A percentile compares a stretch with the other conserved stretches of the same genome.
Evolutionary conservation across 192 early-diverging fungal genomes (phyloP).

Genomic region (Coemansia sp.): DNA sequence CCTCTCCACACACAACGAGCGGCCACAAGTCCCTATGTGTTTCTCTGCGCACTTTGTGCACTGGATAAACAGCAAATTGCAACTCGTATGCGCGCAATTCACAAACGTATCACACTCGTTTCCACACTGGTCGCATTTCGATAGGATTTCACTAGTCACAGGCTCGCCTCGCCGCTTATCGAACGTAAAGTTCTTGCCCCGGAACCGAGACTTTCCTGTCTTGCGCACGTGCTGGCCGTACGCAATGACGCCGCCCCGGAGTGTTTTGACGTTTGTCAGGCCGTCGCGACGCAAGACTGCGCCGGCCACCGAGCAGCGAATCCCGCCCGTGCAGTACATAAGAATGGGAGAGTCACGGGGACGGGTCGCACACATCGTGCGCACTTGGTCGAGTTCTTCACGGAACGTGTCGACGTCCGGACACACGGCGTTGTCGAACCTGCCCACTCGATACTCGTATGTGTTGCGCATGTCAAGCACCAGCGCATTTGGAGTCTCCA

Average conservation of each 20-base stretch:
- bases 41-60: constrained; percentile 59
- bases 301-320: constrained; percentile 78
- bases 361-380: constrained; percentile 56
- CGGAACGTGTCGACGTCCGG: constrained; percentile 74
- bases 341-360: constrained; percentile 63
- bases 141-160: constrained; percentile 62
- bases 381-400: constrained; percentile 66
- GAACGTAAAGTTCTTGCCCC: constrained; percentile 81
- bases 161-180: constrained; percentile 73
- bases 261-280: constrained; percentile 65
- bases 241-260: constrained; percentile 74
- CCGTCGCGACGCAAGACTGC: constrained; percentile 68
- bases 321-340: constrained; percentile 88
- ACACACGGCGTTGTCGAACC: constrained; percentile 67
- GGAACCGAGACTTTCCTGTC: constrained; percentile 58
- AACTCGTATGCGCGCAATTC: constrained; percentile 71
- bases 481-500: constrained; percentile 38
- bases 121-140: constrained; percentile 71
- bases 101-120: constrained; percentile 62
- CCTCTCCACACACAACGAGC: constrained; percentile 28
- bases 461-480: constrained; percentile 80
- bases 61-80: constrained; percentile 72
- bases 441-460: constrained; percentile 72
- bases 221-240: constrained; percentile 65
- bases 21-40: constrained; percentile 46